Evolutionary conservation across 2,329 filamentous ascomycete genomes (phyloP).

Genomic region (Penicillium glabrum): DNA sequence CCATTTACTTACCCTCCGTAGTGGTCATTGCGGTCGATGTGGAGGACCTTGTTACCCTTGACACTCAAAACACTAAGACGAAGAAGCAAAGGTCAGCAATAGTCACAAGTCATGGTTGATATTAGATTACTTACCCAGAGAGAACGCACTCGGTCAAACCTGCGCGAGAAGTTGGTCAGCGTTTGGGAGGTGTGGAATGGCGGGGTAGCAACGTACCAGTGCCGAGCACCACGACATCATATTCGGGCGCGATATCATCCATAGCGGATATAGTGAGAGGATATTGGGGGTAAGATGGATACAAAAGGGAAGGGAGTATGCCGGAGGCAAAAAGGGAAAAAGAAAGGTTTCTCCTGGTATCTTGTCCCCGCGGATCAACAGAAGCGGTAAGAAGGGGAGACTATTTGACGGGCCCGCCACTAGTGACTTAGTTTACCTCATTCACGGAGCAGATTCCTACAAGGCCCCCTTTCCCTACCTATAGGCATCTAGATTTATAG

Average conservation of each 20-base stretch:
- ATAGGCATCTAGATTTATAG: background rate
- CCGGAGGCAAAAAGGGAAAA: slow-evolving; percentile 12
- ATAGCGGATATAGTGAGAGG: slow-evolving; percentile 54
- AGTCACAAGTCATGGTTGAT: background rate
- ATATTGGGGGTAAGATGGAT: slow-evolving; percentile 11
- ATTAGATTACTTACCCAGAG: slow-evolving; percentile 67
- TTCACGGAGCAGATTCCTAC: background rate
- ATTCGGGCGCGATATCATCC: slow-evolving; percentile 98
- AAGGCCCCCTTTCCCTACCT: background rate
- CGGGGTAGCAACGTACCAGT: slow-evolving; percentile 68
- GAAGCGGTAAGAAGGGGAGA: slow-evolving; percentile 27
- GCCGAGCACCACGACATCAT: slow-evolving; percentile 98
- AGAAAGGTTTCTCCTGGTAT: slow-evolving; percentile 21
- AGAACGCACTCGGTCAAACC: slow-evolving; percentile 98
- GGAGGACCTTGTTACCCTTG: slow-evolving; percentile 98
- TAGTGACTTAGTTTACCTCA: slow-evolving; percentile 16
- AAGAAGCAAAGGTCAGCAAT: slow-evolving; percentile 5
- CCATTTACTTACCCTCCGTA: slow-evolving; percentile 79
- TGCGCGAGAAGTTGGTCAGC: slow-evolving; percentile 44
- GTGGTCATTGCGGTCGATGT: slow-evolving; percentile 98
- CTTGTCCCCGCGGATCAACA: slow-evolving; percentile 27
- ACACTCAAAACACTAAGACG: slow-evolving; percentile 80
- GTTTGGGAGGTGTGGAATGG: slow-evolving; percentile 25
- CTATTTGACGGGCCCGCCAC: slow-evolving; percentile 26
- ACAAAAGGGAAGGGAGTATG: slow-evolving; percentile 15